Conservation (phyloP, 805 yeast genomes). For the Starmera caribaea region DNA sequence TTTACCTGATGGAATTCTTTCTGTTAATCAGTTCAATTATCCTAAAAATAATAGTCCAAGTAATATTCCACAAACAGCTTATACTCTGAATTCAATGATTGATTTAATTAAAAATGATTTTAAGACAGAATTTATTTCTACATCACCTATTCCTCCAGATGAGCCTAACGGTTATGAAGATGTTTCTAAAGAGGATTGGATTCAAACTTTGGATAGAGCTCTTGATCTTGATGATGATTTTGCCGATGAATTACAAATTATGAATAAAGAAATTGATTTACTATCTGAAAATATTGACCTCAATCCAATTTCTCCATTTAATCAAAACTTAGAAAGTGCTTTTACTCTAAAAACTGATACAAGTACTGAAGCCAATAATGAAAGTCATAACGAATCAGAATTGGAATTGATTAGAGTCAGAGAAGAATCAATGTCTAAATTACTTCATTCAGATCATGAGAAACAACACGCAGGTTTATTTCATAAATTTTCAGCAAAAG, state of each 20-base stretch:
- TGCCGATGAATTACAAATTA: constrained; percentile 4
- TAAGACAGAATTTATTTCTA: constrained; percentile 1
- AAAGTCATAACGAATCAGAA: too few relatives aligned
- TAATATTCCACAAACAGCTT: background rate
- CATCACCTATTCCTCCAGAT: background rate
- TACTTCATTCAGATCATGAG: too few relatives aligned
- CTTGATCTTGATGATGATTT: constrained; percentile 12
- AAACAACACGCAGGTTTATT: too few relatives aligned
- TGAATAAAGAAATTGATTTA: constrained; percentile 1
- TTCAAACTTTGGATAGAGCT: constrained; percentile 9
- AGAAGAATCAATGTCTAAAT: too few relatives aligned
- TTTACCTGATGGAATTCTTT: background rate
- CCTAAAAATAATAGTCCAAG: background rate
- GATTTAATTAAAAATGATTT: constrained; percentile 1
- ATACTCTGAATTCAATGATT: background rate
- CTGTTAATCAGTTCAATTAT: background rate
- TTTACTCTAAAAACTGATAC: too few relatives aligned
- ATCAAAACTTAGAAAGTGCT: background rate
- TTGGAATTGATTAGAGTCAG: too few relatives aligned
- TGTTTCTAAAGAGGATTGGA: constrained; percentile 9
- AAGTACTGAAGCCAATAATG: too few relatives aligned
- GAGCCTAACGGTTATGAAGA: background rate
- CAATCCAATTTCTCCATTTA: background rate
- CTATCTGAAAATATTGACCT: background rate
- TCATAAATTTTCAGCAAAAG: too few relatives aligned